Evolutionary conservation across 1,139 yeast genomes (phyloP), one percentile per base, ranked within the genome.

Genomic region (Pichiaceae sp.): DNA sequence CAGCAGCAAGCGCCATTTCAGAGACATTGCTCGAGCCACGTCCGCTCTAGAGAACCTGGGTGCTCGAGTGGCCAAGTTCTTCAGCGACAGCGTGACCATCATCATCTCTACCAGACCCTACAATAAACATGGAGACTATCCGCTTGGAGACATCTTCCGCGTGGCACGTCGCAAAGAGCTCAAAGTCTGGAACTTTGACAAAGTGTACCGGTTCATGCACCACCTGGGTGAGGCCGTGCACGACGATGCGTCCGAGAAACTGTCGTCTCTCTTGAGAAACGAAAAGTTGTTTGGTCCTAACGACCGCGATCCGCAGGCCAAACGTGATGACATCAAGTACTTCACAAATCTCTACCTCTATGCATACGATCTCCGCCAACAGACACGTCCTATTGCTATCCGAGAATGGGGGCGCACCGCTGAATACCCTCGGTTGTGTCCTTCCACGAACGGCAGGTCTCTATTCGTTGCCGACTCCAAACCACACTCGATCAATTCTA

Each of bases 161-260:
- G 72, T 77, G 46, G 94, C 89, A 3, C 60, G 66, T 24, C 64
- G 64, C 41, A 70, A 69, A 42, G 72, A 72, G 42, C 72, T 84
- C 55, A 86, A 86, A 55, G 82, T 89, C 15, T 89, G 97, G 96
- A 77, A 81, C 34, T 79, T 75, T 50, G 95, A 85, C 40, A 89
- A 89, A 57, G 86, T 89, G 7, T 72, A 78, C 50, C 66, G 96
- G 35, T 87, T 91, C 53, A 65, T 89, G 54, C 72, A 72, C 43
- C 77, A 86, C 51, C 63, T 89, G 48, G 83, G 91, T 32, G 76
- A 76, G 50, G 50, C 56, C 7, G 42, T 52, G 4, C 53, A 53
- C 9, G 51, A 48, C 17, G 42, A 45, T 4, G 32, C 42, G 29
- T 38, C 40, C 12, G 41, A 43, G 29, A 42, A 60, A 38, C 67